Conservation (phyloP, 2,329 filamentous ascomycete species). For the Whalleya microplaca region DNA sequence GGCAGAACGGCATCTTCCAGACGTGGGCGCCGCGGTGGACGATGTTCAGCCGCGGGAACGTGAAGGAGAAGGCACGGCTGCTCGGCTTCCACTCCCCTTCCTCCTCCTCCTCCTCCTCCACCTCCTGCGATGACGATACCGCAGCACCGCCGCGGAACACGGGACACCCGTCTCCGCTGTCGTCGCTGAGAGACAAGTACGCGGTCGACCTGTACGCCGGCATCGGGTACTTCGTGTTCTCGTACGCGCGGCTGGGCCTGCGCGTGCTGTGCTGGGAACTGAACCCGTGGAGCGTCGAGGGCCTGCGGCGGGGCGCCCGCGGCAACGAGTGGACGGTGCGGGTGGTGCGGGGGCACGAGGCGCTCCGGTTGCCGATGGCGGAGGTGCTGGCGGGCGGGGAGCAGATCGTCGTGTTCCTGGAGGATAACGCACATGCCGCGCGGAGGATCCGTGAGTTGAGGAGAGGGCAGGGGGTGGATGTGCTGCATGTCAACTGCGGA, state of each 20-base stretch:
- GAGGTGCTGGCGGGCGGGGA: conserved; percentile 48
- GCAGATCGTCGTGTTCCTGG: conserved; percentile 68
- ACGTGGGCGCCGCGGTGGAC: conserved; percentile 88
- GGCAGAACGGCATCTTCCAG: conserved; percentile 80
- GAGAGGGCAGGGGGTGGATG: conserved; percentile 39
- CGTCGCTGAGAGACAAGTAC: conserved; percentile 40
- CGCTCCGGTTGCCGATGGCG: conserved; percentile 38
- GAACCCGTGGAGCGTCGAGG: conserved; percentile 87
- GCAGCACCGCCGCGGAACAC: conserved; percentile 8
- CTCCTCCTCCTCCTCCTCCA: neutral
- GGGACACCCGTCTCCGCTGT: neutral
- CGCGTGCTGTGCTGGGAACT: conserved; percentile 86
- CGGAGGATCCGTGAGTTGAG: conserved; percentile 44
- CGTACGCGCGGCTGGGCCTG: conserved; percentile 73
- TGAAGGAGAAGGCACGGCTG: conserved; percentile 84
- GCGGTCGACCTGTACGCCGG: conserved; percentile 87
- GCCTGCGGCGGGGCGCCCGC: conserved; percentile 73
- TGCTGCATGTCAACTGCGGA: conserved; percentile 67
- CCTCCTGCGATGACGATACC: too few species aligned
- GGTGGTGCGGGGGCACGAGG: conserved; percentile 49
- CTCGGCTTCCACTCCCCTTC: conserved; percentile 53
- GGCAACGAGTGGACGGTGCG: conserved; percentile 68
- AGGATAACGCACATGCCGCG: conserved; percentile 65
- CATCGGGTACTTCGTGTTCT: conserved; percentile 93
- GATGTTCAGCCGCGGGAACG: conserved; percentile 92